A percentile compares a stretch with the other conserved stretches of the same genome.
Conservation (phyloP, 352 stramenopile species). For the Elongisporangium prolatum region DNA sequence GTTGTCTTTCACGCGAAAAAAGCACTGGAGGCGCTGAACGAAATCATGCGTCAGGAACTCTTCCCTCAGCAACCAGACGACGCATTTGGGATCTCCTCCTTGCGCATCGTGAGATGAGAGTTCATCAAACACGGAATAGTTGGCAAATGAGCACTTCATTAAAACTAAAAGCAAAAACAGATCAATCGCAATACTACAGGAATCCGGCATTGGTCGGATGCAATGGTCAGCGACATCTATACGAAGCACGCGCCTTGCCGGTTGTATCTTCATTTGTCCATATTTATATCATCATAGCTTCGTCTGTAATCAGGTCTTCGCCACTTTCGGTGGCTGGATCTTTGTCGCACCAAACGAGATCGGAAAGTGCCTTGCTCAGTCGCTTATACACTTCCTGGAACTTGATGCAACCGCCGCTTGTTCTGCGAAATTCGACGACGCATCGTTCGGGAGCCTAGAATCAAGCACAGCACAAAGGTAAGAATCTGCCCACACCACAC, state of each 20-base stretch:
- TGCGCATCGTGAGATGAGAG: constrained; percentile 36
- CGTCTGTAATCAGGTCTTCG: constrained; percentile 76
- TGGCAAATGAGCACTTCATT: constrained; percentile 5
- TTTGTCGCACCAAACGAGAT: constrained; percentile 49
- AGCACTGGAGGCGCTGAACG: constrained; percentile 43
- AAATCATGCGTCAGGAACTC: constrained; percentile 71
- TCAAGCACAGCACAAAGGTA: background rate
- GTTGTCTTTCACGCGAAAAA: constrained; percentile 62
- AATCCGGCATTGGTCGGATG: background rate
- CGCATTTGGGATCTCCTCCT: constrained; percentile 28
- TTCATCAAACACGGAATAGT: background rate
- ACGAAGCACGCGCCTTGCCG: background rate
- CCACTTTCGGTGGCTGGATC: constrained; percentile 27
- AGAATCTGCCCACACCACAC: background rate
- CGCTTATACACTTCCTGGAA: constrained; percentile 75
- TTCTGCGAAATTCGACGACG: constrained; percentile 73
- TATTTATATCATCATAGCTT: constrained; percentile 77
- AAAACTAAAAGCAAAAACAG: background rate
- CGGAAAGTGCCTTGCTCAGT: constrained; percentile 41
- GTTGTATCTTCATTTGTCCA: constrained; percentile 5
- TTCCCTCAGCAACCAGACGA: constrained; percentile 48
- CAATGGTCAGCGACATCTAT: background rate
- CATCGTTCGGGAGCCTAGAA: constrained; percentile 39
- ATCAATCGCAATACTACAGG: background rate
- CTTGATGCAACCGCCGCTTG: constrained; percentile 58